Base-by-base conservation (phyloP, 176 grass and related monocot species). In the Musa schizocarpa region DNA sequence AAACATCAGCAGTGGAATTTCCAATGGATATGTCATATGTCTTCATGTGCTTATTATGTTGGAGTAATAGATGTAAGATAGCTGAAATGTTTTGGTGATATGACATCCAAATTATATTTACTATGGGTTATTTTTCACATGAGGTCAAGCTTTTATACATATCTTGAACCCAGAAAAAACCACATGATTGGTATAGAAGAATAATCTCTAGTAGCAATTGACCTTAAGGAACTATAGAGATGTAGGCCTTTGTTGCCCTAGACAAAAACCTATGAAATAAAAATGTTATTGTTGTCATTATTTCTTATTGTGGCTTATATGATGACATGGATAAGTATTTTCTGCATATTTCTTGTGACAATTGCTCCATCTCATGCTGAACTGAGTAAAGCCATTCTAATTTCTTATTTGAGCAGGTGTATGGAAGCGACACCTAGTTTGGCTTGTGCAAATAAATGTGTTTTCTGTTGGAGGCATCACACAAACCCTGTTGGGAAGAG, bases 381-480 rank as follows among this genome's bases (percentile, higher is more conserved):
- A 24, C 52, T 65, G 17, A 21, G 43, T 14, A 12, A 70, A 69
- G 12, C 23, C 71, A 11, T 13, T 57, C 5, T 20, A 23, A 65
- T 53, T 64, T 24, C 61, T 25, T 77, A 23, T 11, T 78, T 73
- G 74, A 72, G 54, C 84, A 93, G 94, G 78, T 98, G 94, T 72
- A 98, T 93, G 94, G 94, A 98, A 69, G 86, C 94, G 73, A 98
- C 94, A 48, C 94, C 94, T 80, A 98, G 94, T 91, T 85, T 98
- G 73, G 94, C 94, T 61, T 98, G 94, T 91, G 94, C 94, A 82
- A 98, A 98, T 85, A 98, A 98, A 80, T 98, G 95, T 89, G 94
- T 98, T 48, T 98, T 98, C 76, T 98, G 95, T 80, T 98, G 95
- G 95, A 93, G 95, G 54, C 95, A 98, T 87, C 95, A 98, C 75